Evolutionary conservation across 495 filamentous ascomycete species (phyloP).

Genomic region (Hyphodiscus hymeniophilus): DNA sequence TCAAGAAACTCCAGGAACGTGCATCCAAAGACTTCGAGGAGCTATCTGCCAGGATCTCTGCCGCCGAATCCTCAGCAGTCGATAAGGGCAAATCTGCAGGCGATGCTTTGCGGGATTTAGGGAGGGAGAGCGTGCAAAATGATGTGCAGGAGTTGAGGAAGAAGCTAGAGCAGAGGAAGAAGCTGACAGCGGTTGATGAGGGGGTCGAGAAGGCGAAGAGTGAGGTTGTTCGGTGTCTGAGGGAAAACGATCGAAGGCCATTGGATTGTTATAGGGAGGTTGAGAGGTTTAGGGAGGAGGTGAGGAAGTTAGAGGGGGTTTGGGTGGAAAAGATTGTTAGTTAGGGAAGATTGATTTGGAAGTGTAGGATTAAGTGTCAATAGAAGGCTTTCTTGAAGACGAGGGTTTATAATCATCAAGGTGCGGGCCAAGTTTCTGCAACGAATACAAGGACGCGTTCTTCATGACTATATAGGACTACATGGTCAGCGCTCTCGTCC

Average conservation of each 20-base stretch:
- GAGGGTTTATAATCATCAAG: no score
- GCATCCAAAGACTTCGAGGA: constrained; percentile 50
- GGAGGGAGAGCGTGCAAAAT: constrained; percentile 42
- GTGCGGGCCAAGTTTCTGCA: no score
- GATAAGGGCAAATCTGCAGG: constrained; percentile 24
- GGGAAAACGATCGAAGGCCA: constrained; percentile 79
- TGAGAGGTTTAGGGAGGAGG: constrained; percentile 78
- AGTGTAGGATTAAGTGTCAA: constrained; percentile 21
- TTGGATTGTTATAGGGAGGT: constrained; percentile 96
- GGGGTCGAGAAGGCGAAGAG: constrained; percentile 64
- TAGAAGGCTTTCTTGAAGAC: constrained; percentile 10
- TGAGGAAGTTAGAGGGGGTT: constrained; percentile 69
- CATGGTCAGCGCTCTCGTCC: no score
- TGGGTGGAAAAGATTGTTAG: constrained; percentile 80
- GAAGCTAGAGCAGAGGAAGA: constrained; percentile 67
- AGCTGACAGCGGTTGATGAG: constrained; percentile 56
- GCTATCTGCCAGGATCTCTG: constrained; percentile 53
- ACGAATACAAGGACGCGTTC: no score
- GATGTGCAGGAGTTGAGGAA: constrained; percentile 68
- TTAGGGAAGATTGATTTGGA: constrained; percentile 16
- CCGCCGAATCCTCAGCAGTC: constrained; percentile 21
- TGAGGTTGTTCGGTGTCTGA: constrained; percentile 73
- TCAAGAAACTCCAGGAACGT: constrained; percentile 58
- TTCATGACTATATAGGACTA: no score
- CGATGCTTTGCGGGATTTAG: constrained; percentile 35